Conservation (phyloP, 2,329 filamentous ascomycete species). For the Xylaria sp. region DNA sequence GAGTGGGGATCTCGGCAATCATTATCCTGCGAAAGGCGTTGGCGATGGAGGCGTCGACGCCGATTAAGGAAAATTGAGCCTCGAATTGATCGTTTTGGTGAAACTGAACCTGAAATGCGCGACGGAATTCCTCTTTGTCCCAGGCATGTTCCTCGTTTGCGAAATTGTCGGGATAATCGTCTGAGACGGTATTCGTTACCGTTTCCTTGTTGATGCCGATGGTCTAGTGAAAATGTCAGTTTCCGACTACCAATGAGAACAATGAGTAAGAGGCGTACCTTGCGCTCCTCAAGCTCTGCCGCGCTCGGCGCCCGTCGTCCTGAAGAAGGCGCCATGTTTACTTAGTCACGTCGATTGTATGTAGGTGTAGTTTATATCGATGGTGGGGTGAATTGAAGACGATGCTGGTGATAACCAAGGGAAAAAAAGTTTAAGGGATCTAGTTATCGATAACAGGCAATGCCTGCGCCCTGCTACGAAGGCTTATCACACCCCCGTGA, state of each 20-base stretch:
- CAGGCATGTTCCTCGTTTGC: slow-evolving; percentile 86
- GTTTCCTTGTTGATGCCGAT: slow-evolving; percentile 90
- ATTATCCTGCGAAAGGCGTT: slow-evolving; percentile 98
- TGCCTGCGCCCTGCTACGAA: too few relatives aligned
- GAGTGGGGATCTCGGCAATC: slow-evolving; percentile 89
- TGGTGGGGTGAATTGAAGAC: slow-evolving; percentile 35
- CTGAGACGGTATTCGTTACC: slow-evolving; percentile 85
- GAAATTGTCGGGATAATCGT: slow-evolving; percentile 90
- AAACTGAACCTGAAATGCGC: slow-evolving; percentile 76
- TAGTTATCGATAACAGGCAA: slow-evolving; percentile 33
- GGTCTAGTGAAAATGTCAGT: slow-evolving; percentile 58
- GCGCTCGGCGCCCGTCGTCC: slow-evolving; percentile 31
- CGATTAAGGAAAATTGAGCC: slow-evolving; percentile 87
- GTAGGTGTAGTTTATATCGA: slow-evolving; percentile 17
- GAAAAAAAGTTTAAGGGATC: slow-evolving; percentile 34
- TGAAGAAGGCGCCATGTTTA: slow-evolving; percentile 42
- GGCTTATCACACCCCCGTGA: too few relatives aligned
- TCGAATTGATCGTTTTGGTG: slow-evolving; percentile 81
- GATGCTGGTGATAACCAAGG: slow-evolving; percentile 12
- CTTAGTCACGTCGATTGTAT: slow-evolving; percentile 1
- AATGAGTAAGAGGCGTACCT: slow-evolving; percentile 29
- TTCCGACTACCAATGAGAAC: neutral
- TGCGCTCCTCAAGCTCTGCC: slow-evolving; percentile 39
- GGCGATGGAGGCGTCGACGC: slow-evolving; percentile 88
- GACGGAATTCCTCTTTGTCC: slow-evolving; percentile 73